Percentiles rank a stretch among this genome's conserved stretches.
phyloP scores from a whole-genome alignment of 805 yeast species.

The Saccharomyces paradoxus region DNA sequence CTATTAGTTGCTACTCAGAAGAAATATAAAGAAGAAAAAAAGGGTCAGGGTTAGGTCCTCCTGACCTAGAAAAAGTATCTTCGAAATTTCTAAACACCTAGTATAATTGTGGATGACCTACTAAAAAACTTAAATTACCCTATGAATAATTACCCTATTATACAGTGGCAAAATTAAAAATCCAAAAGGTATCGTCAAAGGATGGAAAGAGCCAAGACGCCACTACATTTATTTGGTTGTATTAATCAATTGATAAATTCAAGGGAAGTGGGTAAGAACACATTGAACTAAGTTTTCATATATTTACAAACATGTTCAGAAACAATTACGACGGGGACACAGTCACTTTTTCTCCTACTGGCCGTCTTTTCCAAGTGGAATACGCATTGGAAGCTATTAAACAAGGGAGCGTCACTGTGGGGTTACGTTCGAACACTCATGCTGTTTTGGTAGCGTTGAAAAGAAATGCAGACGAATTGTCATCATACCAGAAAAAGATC shows the following conservation, averaged over 20 bases:
- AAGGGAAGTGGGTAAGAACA: neutral
- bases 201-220: neutral
- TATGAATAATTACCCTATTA: too few relatives aligned
- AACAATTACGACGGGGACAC: slow-evolving; percentile 98
- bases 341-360: slow-evolving; percentile 97
- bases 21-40: neutral
- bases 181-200: neutral
- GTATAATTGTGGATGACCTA: too few relatives aligned
- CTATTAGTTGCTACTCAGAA: neutral
- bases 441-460: slow-evolving; percentile 91
- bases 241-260: neutral
- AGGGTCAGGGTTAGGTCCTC: neutral
- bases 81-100: neutral
- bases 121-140: too few relatives aligned
- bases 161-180: neutral
- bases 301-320: slow-evolving; percentile 54
- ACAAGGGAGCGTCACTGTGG: slow-evolving; percentile 97
- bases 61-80: slow-evolving; percentile 2
- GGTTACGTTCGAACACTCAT: slow-evolving; percentile 74
- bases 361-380: slow-evolving; percentile 94
- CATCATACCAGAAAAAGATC: slow-evolving; percentile 91
- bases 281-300: neutral
- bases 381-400: slow-evolving; percentile 96
- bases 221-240: neutral
- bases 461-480: slow-evolving; percentile 94